These are phyloP conservation scores for Penicillium angulare DNA, from an alignment of 495 filamentous ascomycete species.

Conservation along the genomic window DNA sequence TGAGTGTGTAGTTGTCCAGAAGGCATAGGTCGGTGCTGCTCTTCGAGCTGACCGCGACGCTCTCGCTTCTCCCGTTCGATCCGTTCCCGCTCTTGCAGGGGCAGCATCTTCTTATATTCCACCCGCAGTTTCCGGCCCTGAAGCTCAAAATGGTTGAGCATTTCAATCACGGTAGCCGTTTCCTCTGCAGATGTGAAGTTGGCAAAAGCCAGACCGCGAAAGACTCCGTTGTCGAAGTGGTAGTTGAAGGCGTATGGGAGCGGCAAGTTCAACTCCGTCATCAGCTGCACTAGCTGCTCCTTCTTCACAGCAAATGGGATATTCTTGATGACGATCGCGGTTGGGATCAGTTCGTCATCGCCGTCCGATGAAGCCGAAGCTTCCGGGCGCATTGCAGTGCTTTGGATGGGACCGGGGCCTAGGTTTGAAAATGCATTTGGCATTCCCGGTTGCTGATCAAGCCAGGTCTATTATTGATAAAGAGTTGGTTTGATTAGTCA, in stretches of 20 bases:
- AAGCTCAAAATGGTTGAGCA: slow-evolving; percentile 91
- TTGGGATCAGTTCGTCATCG: slow-evolving; percentile 90
- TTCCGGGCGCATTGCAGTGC: slow-evolving; percentile 51
- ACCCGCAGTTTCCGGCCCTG: slow-evolving; percentile 92
- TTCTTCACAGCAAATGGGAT: slow-evolving; percentile 98
- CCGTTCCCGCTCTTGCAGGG: slow-evolving; percentile 86
- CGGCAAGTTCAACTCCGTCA: slow-evolving; percentile 87
- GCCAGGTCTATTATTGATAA: slow-evolving; percentile 52
- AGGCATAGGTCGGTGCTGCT: slow-evolving; percentile 82
- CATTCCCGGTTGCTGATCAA: slow-evolving; percentile 57
- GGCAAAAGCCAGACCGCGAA: slow-evolving; percentile 93
- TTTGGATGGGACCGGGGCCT: slow-evolving; percentile 51
- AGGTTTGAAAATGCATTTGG: slow-evolving; percentile 52
- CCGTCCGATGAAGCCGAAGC: slow-evolving; percentile 51
- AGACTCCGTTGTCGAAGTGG: slow-evolving; percentile 97
- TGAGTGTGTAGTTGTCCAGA: slow-evolving; percentile 70
- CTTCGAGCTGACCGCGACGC: slow-evolving; percentile 91
- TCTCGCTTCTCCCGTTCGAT: slow-evolving; percentile 98
- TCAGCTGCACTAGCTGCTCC: slow-evolving; percentile 85
- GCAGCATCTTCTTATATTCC: slow-evolving; percentile 99
- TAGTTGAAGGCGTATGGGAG: slow-evolving; percentile 99
- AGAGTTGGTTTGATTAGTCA: neutral
- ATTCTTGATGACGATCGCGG: slow-evolving; percentile 98
- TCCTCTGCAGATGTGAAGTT: slow-evolving; percentile 97
- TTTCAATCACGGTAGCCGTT: slow-evolving; percentile 83